Percentiles rank a stretch among this genome's conserved stretches.
These are phyloP conservation scores for Quercus rubra DNA, from an alignment of 306 rosid genomes.

Conservation along the genomic window DNA sequence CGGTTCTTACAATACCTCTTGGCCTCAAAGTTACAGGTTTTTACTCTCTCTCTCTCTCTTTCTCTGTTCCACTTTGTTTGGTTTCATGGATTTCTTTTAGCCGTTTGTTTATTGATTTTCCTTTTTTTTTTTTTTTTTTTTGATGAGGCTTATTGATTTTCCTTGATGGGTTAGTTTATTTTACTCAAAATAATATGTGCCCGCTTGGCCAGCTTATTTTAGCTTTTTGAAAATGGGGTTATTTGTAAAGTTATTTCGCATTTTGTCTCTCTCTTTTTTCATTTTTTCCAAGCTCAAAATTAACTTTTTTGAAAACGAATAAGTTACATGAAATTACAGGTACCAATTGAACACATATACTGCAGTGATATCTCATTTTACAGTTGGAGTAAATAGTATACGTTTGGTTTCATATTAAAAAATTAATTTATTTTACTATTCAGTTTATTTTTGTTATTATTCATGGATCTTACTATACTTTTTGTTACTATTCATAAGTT, in stretches of 20 bases:
- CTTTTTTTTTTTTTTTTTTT: background rate
- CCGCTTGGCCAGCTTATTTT: no score
- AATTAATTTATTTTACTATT: no score
- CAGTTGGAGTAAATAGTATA: fast-evolving
- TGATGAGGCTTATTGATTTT: background rate
- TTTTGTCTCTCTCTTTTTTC: no score
- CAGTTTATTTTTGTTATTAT: fast-evolving
- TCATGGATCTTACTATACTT: fast-evolving
- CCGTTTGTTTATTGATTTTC: background rate
- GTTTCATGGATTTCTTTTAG: conserved; percentile 11
- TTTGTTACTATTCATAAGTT: fast-evolving
- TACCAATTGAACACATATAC: no score
- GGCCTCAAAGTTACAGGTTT: conserved; percentile 99
- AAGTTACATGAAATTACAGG: no score
- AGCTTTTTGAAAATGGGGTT: no score
- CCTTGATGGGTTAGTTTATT: background rate
- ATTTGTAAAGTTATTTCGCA: no score
- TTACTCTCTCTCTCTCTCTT: background rate
- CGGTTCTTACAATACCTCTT: conserved; percentile 64
- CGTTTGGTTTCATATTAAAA: no score
- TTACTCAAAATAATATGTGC: no score
- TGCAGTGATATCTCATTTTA: no score
- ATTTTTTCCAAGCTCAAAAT: no score
- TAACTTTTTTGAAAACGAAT: no score
- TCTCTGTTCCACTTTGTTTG: background rate